phyloP scores from a whole-genome alignment of 176 grass and related monocot species.

The Eragrostis nindensis region DNA sequence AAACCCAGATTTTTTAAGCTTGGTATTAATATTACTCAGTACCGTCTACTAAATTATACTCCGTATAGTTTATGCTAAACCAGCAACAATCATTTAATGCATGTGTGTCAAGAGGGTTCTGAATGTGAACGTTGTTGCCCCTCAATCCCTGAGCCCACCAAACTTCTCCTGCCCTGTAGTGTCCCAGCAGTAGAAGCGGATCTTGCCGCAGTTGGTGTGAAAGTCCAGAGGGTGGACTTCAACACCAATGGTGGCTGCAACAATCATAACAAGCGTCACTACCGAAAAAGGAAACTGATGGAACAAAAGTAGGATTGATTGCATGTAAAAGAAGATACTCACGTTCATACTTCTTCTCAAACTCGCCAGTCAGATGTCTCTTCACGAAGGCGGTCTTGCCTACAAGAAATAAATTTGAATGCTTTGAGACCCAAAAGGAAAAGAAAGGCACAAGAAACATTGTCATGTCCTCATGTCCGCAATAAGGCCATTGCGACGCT shows the following conservation, averaged over 20 bases:
- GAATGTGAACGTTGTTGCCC: too few species aligned
- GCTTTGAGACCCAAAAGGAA: background rate
- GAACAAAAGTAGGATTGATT: too few species aligned
- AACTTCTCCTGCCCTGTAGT: conserved; percentile 79
- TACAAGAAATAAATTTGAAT: background rate
- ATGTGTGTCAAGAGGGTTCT: too few species aligned
- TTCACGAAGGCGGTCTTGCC: conserved; percentile 86
- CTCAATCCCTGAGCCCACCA: conserved; percentile 57
- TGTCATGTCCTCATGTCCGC: too few species aligned
- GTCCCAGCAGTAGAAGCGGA: conserved; percentile 78
- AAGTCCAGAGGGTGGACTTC: conserved; percentile 75
- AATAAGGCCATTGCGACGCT: too few species aligned
- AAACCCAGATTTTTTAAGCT: background rate
- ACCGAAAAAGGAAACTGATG: too few species aligned
- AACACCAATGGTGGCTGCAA: conserved; percentile 74
- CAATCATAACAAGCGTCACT: background rate
- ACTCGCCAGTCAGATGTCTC: conserved; percentile 82
- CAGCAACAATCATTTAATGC: too few species aligned
- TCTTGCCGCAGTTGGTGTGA: conserved; percentile 68
- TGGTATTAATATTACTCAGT: too few species aligned
- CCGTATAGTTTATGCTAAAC: too few species aligned
- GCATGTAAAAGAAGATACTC: conserved; percentile 1
- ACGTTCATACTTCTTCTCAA: conserved; percentile 83
- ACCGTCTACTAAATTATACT: too few species aligned
- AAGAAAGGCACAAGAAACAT: background rate